Evolutionary conservation across 2,329 filamentous ascomycete species (phyloP), one percentile per base, ranked within the genome.

Genomic region (Cytospora mali): DNA sequence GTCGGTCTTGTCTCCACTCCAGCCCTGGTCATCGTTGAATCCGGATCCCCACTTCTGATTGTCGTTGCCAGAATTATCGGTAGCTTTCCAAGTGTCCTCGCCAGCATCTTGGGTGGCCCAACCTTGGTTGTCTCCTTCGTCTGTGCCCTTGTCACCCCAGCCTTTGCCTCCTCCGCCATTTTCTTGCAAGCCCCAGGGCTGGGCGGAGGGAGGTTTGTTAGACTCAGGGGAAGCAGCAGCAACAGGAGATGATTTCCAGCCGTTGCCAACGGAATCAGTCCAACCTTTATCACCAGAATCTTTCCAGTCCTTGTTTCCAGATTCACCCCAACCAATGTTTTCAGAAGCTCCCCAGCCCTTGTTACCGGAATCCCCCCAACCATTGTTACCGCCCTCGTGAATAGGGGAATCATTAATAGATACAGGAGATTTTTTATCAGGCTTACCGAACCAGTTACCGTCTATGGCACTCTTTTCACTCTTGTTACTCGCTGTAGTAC

Each of bases 31-130:
- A 28, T 11, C n/a, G 31, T 56, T 31, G 7, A 51, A 56, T 7
- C 52, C 62, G 35, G 42, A 31, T 18, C 51, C 52, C 48, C 51
- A 59, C 31, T 59, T 62, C 39, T 59, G 55, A 13, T 62, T 63
- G 13, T 29, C 49, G 29, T 39, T 49, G 14, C 14, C 54, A 35
- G 29, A 29, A 9, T 64, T 49, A 31, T 33, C 27, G 21, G 33
- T 25, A 21, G 50, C 16, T 31, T 42, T 31, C 56, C 56, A 58
- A 11, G 2, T 18, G 35, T 39, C 35, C 16, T n/a, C n/a, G 35
- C 16, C 35, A 39, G 35, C 35, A 6, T 18, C 35, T 39, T 18
- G 35, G 9, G 35, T 18, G 35, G 16, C 35, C 35, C 35, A 39
- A 11, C 35, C 35, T 7, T 39, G 35, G 35, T 18, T 39, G 35